A percentile compares a stretch with the other conserved stretches of the same genome.
Conservation (phyloP, 495 filamentous ascomycete species). For the Saxispiralis lemnorum region DNA sequence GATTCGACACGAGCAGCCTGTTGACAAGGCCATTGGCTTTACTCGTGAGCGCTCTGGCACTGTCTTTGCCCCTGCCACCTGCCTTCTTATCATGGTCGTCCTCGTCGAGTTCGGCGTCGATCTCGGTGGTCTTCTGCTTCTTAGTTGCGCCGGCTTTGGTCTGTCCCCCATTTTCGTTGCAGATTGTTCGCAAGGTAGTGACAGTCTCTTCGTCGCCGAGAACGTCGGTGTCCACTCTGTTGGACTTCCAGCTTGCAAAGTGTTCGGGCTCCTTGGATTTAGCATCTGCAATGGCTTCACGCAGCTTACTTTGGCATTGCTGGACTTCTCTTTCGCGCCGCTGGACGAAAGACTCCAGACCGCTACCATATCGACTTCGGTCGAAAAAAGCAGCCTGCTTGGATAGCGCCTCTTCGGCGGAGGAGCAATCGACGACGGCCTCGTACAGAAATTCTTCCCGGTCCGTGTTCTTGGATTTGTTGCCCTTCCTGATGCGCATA, state of each 20-base stretch:
- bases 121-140: not conserved
- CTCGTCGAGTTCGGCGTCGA: not conserved
- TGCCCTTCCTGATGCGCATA: conserved; percentile 19
- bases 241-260: conserved; percentile 1
- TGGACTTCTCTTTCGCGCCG: conserved; percentile 7
- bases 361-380: not conserved
- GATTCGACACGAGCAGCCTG: conserved; percentile 4
- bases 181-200: not conserved
- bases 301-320: not conserved
- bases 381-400: conserved; percentile 10
- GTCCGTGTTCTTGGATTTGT: conserved; percentile 9
- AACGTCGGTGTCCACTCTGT: not conserved
- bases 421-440: conserved; percentile 7
- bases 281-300: not conserved
- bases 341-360: not conserved
- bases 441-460: conserved; percentile 6
- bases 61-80: not conserved
- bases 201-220: conserved; percentile 7
- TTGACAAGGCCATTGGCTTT: not conserved
- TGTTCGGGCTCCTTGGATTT: not conserved
- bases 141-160: not conserved
- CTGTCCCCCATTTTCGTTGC: not conserved
- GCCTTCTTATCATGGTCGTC: not conserved
- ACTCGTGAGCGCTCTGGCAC: not conserved
- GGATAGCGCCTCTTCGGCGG: conserved; percentile 19